A percentile compares a stretch with the other conserved stretches of the same genome.
These are phyloP conservation scores for Candida ulmi DNA, from an alignment of 805 yeast genomes.

Conservation along the genomic window DNA sequence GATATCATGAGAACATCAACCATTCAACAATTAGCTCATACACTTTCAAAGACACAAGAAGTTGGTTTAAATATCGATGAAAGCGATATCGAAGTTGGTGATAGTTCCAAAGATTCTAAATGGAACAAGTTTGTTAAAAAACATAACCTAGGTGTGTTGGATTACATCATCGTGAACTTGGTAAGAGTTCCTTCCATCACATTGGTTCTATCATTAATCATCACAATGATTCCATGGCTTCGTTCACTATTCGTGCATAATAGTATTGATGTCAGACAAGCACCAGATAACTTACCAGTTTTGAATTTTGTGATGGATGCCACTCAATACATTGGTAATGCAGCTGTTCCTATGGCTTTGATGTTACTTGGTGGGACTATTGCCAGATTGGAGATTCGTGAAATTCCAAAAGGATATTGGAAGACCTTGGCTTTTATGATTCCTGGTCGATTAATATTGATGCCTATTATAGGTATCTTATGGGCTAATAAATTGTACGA, in stretches of 20 bases:
- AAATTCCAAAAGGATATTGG: conserved; percentile 68
- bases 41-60: conserved; percentile 15
- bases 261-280: conserved; percentile 48
- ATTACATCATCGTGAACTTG: conserved; percentile 42
- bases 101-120: conserved; percentile 4
- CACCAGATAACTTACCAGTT: conserved; percentile 85
- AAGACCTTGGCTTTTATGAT: conserved; percentile 57
- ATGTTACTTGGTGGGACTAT: conserved; percentile 82
- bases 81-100: conserved; percentile 1
- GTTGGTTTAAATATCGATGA: conserved; percentile 14
- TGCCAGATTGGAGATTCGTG: conserved; percentile 58
- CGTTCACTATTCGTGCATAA: conserved; percentile 61
- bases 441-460: conserved; percentile 49
- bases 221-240: conserved; percentile 86
- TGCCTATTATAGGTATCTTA: conserved; percentile 76
- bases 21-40: conserved; percentile 11
- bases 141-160: conserved; percentile 27
- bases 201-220: conserved; percentile 54
- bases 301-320: conserved; percentile 81
- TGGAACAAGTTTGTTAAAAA: conserved; percentile 20
- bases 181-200: conserved; percentile 68
- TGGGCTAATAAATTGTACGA: conserved; percentile 56
- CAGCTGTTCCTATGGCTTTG: conserved; percentile 85
- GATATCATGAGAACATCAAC: conserved; percentile 11
- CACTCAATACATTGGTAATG: conserved; percentile 73